Conservation (phyloP, 73 alveolate genomes). For the Paramecium sonneborni region DNA sequence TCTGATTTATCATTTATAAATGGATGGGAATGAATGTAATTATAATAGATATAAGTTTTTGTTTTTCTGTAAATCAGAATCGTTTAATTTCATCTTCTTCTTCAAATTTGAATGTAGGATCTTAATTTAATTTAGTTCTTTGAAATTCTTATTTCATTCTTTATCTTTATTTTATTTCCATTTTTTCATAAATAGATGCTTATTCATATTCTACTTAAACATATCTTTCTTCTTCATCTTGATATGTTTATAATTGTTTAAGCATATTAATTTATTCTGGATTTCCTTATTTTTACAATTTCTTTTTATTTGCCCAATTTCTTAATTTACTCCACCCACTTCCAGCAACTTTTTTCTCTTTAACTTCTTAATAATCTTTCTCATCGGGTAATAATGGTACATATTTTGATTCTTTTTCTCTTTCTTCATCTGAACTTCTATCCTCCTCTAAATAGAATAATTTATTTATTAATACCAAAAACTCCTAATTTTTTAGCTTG, state of each 20-base stretch:
- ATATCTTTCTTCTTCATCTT: slow-evolving; percentile 2
- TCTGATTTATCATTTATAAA: background rate
- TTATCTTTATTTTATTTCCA: background rate
- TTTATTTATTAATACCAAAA: background rate
- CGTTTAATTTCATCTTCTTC: background rate
- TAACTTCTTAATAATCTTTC: background rate
- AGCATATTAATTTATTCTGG: slow-evolving; percentile 4
- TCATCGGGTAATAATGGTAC: slow-evolving; percentile 27
- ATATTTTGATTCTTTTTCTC: background rate
- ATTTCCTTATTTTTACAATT: background rate
- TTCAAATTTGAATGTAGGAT: slow-evolving; percentile 49
- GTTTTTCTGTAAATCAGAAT: background rate
- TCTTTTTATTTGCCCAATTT: background rate
- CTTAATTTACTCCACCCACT: slow-evolving; percentile 45
- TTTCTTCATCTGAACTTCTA: slow-evolving; percentile 43
- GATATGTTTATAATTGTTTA: background rate
- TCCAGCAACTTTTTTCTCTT: background rate
- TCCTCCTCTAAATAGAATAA: slow-evolving; percentile 48
- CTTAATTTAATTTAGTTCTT: background rate
- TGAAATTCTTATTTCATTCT: background rate
- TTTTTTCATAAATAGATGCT: slow-evolving; percentile 27
- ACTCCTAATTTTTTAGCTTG: slow-evolving; percentile 21
- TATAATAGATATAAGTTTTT: background rate
- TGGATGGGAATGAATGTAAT: background rate
- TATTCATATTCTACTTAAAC: background rate